Conservation (phyloP, 768 basidiomycete genomes). For the Xerocomellus intermedius region DNA sequence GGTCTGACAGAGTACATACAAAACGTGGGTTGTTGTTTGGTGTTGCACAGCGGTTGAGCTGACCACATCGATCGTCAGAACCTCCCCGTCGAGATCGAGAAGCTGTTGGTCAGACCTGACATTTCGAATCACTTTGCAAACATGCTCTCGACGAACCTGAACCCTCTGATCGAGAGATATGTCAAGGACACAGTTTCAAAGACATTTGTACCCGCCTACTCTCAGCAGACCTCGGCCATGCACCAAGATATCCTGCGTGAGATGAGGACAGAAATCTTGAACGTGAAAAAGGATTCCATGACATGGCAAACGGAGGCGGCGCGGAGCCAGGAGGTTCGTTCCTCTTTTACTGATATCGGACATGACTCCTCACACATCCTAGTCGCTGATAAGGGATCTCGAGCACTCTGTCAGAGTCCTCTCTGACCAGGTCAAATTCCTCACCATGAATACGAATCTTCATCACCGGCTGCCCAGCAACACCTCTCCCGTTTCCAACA, state of each 20-base stretch:
- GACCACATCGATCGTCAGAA: constrained; percentile 41
- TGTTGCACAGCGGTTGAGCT: neutral
- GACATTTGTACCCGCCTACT: constrained; percentile 72
- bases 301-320: constrained; percentile 80
- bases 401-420: constrained; percentile 74
- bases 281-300: constrained; percentile 75
- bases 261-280: constrained; percentile 70
- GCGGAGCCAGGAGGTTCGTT: constrained; percentile 72
- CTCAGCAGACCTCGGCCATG: constrained; percentile 69
- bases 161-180: constrained; percentile 75
- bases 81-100: constrained; percentile 77
- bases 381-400: constrained; percentile 77
- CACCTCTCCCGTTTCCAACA: constrained; percentile 34
- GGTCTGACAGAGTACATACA: constrained; percentile 71
- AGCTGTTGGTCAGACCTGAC: constrained; percentile 71
- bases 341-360: neutral
- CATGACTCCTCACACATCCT: constrained; percentile 7
- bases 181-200: constrained; percentile 77
- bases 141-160: constrained; percentile 66
- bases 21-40: constrained; percentile 46
- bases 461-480: constrained; percentile 35
- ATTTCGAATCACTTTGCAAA: constrained; percentile 76
- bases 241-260: constrained; percentile 80
- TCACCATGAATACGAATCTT: constrained; percentile 53
- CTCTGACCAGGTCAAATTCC: constrained; percentile 80